Evolutionary conservation across 83 land plant genomes (phyloP), one percentile per base, ranked within the genome.

Genomic region (Larix sibirica): DNA sequence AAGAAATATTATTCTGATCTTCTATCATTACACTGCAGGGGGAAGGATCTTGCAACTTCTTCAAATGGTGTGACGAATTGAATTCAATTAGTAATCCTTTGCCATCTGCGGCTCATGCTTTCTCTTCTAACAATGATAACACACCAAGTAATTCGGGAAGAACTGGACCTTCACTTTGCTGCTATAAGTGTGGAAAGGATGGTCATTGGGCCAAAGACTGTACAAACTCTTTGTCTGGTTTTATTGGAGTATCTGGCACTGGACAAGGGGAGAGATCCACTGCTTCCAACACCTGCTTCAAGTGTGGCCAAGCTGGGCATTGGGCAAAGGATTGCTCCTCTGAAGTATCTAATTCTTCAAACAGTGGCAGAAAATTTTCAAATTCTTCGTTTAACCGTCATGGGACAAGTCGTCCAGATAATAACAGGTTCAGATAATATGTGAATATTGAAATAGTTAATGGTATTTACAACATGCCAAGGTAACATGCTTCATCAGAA

Each of bases 51-150:
- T 66, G 70, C 16, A 66, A 9, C 17, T 66, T 66, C 70, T 66
- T 66, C 70, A 66, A 66, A 66, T 66, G 70, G 70, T 66, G 70
- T 66, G 70, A 66, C 14, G 70, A 66, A 66, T 21, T 66, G 70
- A 26, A 66, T 31, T 23, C 70, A 66, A 28, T 13, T 4, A 66
- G 14, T 66, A 66, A 66, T 26, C 26, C 13, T 66, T 66, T 4
- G 14, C 70, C 70, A 21, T 8, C 4, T 66, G 17, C 3, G 31
- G 31, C 26, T 31, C 70, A 13, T 7, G 31, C 14, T 66, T 66
- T 66, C 38, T 26, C 70, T 24, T 24, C 70, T 28, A 66, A 14
- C 3, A 24, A 66, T 66, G 70, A 31, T 31, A 66, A 31, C 70
- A 66, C 70, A 66, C 12, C 70, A 13, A 23, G 70, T 21, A 66